Conservation (phyloP, 2,329 filamentous ascomycete genomes). For the Exophiala aquamarina region DNA sequence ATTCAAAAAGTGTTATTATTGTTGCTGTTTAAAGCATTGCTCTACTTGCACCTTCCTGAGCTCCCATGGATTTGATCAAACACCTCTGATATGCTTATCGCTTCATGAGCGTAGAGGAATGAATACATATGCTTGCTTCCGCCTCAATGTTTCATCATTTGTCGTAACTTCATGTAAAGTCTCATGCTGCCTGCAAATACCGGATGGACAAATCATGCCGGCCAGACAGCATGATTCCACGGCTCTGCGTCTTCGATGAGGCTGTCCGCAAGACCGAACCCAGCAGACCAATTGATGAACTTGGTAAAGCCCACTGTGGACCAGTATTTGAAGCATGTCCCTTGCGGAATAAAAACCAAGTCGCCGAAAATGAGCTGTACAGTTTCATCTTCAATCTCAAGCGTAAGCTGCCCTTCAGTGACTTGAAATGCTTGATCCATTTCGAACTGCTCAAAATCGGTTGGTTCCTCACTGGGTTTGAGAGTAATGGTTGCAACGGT, state of each 20-base stretch:
- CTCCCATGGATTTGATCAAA: too few relatives aligned
- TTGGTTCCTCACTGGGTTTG: conserved; percentile 6
- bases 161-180: too few relatives aligned
- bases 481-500: conserved; percentile 20
- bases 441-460: conserved; percentile 2
- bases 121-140: too few relatives aligned
- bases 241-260: conserved; percentile 12
- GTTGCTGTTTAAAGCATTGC: too few relatives aligned
- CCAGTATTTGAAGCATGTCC: conserved; percentile 20
- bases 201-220: conserved; percentile 3
- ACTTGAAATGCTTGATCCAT: conserved; percentile 23
- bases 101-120: too few relatives aligned
- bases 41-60: too few relatives aligned
- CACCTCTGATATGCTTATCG: too few relatives aligned
- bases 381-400: conserved; percentile 16
- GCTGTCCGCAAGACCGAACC: conserved; percentile 16
- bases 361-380: conserved; percentile 22
- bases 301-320: conserved; percentile 22
- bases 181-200: too few relatives aligned
- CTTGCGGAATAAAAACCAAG: conserved; percentile 20
- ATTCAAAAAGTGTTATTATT: too few relatives aligned
- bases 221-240: conserved; percentile 19
- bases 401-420: conserved; percentile 19
- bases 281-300: conserved; percentile 17
- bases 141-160: too few relatives aligned